A percentile compares a stretch with the other conserved stretches of the same genome.
Conservation (phyloP, 768 basidiomycete genomes). For the Pisolithus sp. region DNA sequence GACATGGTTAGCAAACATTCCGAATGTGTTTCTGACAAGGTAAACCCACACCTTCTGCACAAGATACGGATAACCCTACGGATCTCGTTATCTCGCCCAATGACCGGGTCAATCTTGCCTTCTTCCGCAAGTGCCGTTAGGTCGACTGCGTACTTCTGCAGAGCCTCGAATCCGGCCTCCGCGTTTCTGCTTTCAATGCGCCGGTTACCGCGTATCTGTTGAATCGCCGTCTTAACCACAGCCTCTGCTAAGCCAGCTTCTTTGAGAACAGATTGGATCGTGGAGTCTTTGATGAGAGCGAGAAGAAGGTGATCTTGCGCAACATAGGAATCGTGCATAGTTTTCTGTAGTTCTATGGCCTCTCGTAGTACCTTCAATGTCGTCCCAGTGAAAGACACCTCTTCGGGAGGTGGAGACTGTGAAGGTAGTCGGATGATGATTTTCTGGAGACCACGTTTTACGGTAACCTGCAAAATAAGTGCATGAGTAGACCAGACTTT, state of each 20-base stretch:
- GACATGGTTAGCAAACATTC: constrained; percentile 7
- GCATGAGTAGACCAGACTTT: background rate
- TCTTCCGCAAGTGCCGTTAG: constrained; percentile 83
- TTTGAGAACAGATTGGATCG: constrained; percentile 64
- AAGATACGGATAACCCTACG: constrained; percentile 78
- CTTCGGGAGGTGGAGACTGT: constrained; percentile 83
- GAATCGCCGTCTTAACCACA: constrained; percentile 66
- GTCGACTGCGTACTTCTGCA: constrained; percentile 84
- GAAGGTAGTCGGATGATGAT: constrained; percentile 75
- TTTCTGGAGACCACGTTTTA: constrained; percentile 71
- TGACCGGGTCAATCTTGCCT: constrained; percentile 93
- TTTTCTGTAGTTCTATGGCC: constrained; percentile 73
- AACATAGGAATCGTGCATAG: constrained; percentile 85
- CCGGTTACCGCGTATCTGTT: constrained; percentile 76
- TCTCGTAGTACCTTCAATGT: constrained; percentile 62
- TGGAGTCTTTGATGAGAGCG: constrained; percentile 71
- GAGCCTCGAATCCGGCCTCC: constrained; percentile 89
- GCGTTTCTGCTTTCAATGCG: constrained; percentile 81
- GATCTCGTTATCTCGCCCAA: constrained; percentile 90
- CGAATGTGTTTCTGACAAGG: background rate
- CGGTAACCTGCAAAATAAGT: constrained; percentile 32
- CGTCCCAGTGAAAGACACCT: constrained; percentile 54
- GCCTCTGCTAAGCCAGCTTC: constrained; percentile 69
- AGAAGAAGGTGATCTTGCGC: constrained; percentile 90
- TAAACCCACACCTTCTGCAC: constrained; percentile 53